A percentile compares a stretch with the other conserved stretches of the same genome.
phyloP scores from a whole-genome alignment of 495 filamentous ascomycete genomes.

The Penicillium atrosanguineum region DNA sequence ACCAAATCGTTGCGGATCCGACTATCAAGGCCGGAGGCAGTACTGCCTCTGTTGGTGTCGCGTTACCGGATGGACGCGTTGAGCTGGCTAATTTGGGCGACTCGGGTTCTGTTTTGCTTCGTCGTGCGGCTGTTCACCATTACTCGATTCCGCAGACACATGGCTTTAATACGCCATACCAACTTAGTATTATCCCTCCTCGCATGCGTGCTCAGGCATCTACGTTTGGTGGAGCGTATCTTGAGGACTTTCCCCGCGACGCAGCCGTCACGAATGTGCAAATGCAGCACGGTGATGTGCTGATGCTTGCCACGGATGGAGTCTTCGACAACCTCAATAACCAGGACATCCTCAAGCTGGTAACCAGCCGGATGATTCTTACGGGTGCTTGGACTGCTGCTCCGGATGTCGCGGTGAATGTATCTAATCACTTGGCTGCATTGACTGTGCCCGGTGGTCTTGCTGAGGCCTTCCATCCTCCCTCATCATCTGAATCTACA shows the following conservation, averaged over 20 bases:
- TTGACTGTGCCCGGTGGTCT: slow-evolving; percentile 50
- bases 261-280: slow-evolving; percentile 72
- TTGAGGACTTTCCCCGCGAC: slow-evolving; percentile 79
- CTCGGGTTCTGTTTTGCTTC: slow-evolving; percentile 87
- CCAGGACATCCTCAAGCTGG: slow-evolving; percentile 77
- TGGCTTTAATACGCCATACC: slow-evolving; percentile 95
- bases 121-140: slow-evolving; percentile 77
- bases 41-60: slow-evolving; percentile 82
- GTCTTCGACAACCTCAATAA: slow-evolving; percentile 96
- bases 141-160: slow-evolving; percentile 87
- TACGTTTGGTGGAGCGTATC: slow-evolving; percentile 75
- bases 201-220: slow-evolving; percentile 71
- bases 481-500: slow-evolving; percentile 12
- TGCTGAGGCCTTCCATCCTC: slow-evolving; percentile 21
- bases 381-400: slow-evolving; percentile 69
- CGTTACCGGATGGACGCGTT: slow-evolving; percentile 63
- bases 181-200: slow-evolving; percentile 84
- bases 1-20: slow-evolving; percentile 70
- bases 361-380: slow-evolving; percentile 69
- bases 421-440: slow-evolving; percentile 50
- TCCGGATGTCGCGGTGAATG: slow-evolving; percentile 52
- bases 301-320: slow-evolving; percentile 90
- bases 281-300: slow-evolving; percentile 84
- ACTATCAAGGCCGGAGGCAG: slow-evolving; percentile 78
- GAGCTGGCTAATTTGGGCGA: slow-evolving; percentile 96